Evolutionary conservation across 768 basidiomycete genomes (phyloP), one percentile per base, ranked within the genome.

Genomic region (Amanita subjunquillea): DNA sequence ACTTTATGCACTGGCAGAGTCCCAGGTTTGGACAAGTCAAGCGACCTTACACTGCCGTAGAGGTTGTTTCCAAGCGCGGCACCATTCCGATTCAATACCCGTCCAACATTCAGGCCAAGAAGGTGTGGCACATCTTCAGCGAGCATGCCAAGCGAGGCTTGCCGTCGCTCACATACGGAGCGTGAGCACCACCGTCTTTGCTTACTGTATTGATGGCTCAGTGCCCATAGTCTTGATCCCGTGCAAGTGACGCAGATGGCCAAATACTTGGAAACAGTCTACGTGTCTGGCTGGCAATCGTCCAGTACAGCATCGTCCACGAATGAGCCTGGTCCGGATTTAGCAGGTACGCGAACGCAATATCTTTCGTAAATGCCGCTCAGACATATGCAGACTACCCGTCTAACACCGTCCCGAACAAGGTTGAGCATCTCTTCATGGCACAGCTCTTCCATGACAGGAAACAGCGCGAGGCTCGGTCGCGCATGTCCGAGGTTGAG

Each of bases 161-260:
- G 3, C 87, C 89, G 0, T 93, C 90, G 20, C 91, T 94, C 65
- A 99, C 96, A 56, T 99, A 98, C 63, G 96, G 96, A 72, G 94
- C 94, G 92, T 97, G 66, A 79, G 94, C 87, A 45, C 17, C 20
- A 40, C n/a, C 25, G n/a, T 15, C 40, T 9, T 36, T 40, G 29
- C 23, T 48, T 17, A 20, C 29, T 9, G 32, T 8, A 43, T 32
- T 10, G 29, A 44, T 47, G 53, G 45, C 39, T 30, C 22, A 52
- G 36, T 51, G 29, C n/a, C 4, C 50, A n/a, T 59, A 97, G 95
- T 20, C 84, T 99, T 58, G 96, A 99, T 67, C 91, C 94, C 0
- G 92, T 99, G 5, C 96, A 99, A 69, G 80, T 97, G 46, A 97
- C 94, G 0, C 96, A 99, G 70, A 99, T 99, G 96, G 94, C 95